Base-by-base conservation (phyloP, 345 rosid species). In the Arabis hirsuta region DNA sequence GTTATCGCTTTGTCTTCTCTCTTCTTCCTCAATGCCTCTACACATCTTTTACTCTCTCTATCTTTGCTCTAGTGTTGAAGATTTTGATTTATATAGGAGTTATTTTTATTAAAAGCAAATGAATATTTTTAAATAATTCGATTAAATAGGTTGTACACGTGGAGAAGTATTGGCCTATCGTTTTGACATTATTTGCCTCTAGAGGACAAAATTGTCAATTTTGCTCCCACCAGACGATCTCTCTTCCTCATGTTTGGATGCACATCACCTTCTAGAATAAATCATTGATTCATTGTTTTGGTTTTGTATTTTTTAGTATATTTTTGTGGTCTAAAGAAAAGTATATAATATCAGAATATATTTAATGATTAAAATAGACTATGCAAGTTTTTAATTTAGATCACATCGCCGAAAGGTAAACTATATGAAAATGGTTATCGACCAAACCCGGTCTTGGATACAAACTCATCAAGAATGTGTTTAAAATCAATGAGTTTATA, bases 21-120 rank as follows among this genome's bases (percentile, higher is more conserved):
- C 76, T 65, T 65, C 69, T 38, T 78, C 70, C 51, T 63, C 64
- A 22, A 64, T 41, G 4, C 85, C 90, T 72, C 69, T 81, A 51
- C 87, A 80, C 90, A 85, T 84, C 38, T 82, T 82, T 22, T 10
- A n/a, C 4, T 16, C 52, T 38, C 3, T 50, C 22, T 62, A 0
- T 41, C 1, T 52, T 46, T 62, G 24, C 48, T 62, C 19, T 42
- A 43, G 39, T 22, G 55, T 63, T 45, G 20, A 65, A 22, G 47
- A 39, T 13, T 58, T 20, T 39, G 3, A 0, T 38, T 50, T 50
- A 50, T 64, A 36, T 51, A 20, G 50, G 9, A 51, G 38, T 24
- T 31, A 22, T 53, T 6, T 19, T 5, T 34, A 44, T 51, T 42
- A 50, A 8, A 19, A 71, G 61, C 16, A 52, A 16, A 32, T 71